Conservation (phyloP, 345 rosid species). For the Citrus glauca region DNA sequence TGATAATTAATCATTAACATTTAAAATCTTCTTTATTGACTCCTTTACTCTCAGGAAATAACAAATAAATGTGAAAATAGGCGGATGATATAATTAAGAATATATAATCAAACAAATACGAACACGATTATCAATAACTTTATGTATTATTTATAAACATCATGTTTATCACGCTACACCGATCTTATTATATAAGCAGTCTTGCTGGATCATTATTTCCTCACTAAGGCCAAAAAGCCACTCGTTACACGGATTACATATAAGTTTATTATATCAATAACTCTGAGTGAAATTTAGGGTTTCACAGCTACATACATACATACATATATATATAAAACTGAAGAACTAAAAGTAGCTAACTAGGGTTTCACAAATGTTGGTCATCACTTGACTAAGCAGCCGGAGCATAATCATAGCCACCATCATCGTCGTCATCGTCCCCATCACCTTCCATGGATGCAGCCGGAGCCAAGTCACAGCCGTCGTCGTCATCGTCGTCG, state of each 20-base stretch:
- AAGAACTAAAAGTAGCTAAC: background rate
- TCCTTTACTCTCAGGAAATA: background rate
- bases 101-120: background rate
- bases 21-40: background rate
- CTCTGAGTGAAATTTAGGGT: background rate
- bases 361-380: background rate
- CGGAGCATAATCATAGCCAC: slow-evolving; percentile 28
- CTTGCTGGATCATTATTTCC: background rate
- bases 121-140: background rate
- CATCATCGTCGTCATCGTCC: slow-evolving; percentile 19
- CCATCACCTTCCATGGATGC: slow-evolving; percentile 16
- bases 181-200: background rate
- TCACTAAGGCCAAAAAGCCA: background rate
- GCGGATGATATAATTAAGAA: background rate
- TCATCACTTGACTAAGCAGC: slow-evolving; percentile 17
- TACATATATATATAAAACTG: background rate
- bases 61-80: background rate
- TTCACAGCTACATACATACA: background rate
- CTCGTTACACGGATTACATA: background rate
- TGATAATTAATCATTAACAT: background rate
- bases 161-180: background rate
- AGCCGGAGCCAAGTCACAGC: slow-evolving; percentile 3
- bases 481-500: background rate
- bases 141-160: background rate
- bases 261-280: too few relatives aligned